Conservation (phyloP, 805 yeast genomes). For the Sugiyamaella americana region DNA sequence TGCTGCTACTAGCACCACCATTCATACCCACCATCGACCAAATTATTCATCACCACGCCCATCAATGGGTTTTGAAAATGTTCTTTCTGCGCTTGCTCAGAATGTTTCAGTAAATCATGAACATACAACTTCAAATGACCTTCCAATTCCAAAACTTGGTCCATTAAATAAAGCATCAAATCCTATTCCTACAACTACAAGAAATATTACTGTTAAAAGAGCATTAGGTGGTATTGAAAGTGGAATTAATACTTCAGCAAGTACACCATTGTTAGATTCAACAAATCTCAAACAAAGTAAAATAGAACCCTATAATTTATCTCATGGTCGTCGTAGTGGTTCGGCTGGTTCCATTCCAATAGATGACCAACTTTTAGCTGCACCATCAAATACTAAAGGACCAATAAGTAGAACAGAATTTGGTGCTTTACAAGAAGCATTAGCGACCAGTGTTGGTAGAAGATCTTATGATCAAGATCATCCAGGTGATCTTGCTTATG, state of each 20-base stretch:
- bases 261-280: not conserved
- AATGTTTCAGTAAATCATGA: not conserved
- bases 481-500: conserved; percentile 13
- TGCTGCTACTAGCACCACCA: no score
- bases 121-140: conserved; percentile 1
- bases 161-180: conserved; percentile 65
- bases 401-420: conserved; percentile 7
- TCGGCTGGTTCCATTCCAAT: not conserved
- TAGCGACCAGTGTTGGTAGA: conserved; percentile 1
- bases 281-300: not conserved
- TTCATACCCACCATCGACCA: not conserved
- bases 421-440: conserved; percentile 10
- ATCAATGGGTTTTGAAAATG: conserved; percentile 10
- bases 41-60: conserved; percentile 6
- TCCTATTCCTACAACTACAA: conserved; percentile 55
- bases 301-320: not conserved
- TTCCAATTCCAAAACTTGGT: conserved; percentile 31
- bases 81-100: conserved; percentile 3
- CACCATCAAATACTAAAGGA: conserved; percentile 5
- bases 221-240: not conserved
- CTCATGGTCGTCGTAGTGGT: not conserved
- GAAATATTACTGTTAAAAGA: conserved; percentile 59
- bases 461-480: conserved; percentile 8
- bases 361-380: conserved; percentile 3
- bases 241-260: not conserved